These are phyloP conservation scores for Geotrichum cucujoidarum DNA, from an alignment of 1,139 yeast genomes.

Conservation along the genomic window DNA sequence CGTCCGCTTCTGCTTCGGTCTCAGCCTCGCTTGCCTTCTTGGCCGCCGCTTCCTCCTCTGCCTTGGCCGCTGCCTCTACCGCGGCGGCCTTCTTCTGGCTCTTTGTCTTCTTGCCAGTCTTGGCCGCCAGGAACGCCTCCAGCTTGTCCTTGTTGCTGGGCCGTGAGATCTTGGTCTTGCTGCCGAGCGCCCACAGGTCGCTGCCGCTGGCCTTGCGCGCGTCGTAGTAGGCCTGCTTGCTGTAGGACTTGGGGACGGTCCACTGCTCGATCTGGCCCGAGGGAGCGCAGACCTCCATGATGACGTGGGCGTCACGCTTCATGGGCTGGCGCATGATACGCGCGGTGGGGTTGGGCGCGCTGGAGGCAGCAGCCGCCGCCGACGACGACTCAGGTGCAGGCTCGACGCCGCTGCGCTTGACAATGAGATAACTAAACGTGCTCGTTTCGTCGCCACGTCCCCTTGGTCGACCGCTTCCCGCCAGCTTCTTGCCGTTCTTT, in stretches of 20 bases:
- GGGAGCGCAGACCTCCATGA: conserved; percentile 73
- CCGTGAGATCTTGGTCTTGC: conserved; percentile 49
- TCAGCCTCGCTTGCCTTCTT: conserved; percentile 13
- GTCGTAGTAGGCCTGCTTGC: conserved; percentile 76
- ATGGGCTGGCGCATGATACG: conserved; percentile 68
- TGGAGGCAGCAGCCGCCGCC: conserved; percentile 29
- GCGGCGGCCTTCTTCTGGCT: conserved; percentile 16
- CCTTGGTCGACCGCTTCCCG: conserved; percentile 71
- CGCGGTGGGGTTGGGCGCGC: conserved; percentile 38
- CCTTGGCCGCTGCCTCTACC: conserved; percentile 4
- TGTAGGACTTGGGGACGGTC: conserved; percentile 78
- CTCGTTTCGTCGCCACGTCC: conserved; percentile 72
- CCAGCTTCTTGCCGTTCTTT: conserved; percentile 40
- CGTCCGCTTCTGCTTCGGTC: conserved; percentile 2
- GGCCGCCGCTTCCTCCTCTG: conserved; percentile 2
- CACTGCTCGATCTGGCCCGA: conserved; percentile 78
- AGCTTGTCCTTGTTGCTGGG: conserved; percentile 6
- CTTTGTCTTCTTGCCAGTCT: conserved; percentile 8
- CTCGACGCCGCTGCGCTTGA: too few relatives aligned
- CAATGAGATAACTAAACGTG: conserved; percentile 69
- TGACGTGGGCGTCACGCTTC: conserved; percentile 79
- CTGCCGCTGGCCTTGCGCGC: conserved; percentile 81
- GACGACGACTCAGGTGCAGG: conserved; percentile 34
- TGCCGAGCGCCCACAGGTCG: conserved; percentile 85
- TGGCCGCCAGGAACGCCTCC: conserved; percentile 13